Evolutionary conservation across 176 grass and related monocot species (phyloP).

Genomic region (Echinochloa phyllopogon): DNA sequence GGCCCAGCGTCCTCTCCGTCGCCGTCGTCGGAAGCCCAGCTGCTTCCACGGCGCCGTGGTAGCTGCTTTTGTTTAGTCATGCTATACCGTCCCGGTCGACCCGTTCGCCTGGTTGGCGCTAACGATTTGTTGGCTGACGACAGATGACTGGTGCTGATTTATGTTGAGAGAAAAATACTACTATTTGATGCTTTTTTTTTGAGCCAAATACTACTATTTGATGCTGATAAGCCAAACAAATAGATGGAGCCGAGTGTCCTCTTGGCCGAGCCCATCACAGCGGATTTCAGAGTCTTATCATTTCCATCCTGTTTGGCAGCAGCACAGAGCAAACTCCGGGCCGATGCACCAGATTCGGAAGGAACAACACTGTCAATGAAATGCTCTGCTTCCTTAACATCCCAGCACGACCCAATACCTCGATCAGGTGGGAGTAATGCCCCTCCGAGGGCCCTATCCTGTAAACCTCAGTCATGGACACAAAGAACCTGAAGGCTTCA

Average conservation of each 20-base stretch:
- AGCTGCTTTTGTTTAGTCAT: background rate
- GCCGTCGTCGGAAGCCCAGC: background rate
- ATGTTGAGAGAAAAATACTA: too few species aligned
- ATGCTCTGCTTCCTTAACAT: constrained; percentile 81
- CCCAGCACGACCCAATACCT: constrained; percentile 58
- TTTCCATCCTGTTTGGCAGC: constrained; percentile 46
- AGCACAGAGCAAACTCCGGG: constrained; percentile 50
- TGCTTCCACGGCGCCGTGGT: background rate
- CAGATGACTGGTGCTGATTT: too few species aligned
- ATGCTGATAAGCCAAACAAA: too few species aligned
- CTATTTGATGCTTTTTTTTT: too few species aligned
- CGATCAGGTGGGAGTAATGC: constrained; percentile 61
- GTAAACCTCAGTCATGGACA: constrained; percentile 62
- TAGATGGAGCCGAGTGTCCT: too few species aligned
- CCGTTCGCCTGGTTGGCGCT: too few species aligned
- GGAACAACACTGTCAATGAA: constrained; percentile 66
- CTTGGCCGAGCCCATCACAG: too few species aligned
- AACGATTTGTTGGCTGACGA: too few species aligned
- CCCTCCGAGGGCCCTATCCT: constrained; percentile 52
- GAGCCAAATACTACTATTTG: too few species aligned
- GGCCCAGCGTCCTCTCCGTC: background rate
- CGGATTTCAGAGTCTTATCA: constrained; percentile 4
- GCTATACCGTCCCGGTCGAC: too few species aligned
- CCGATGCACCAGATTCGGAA: constrained; percentile 46
- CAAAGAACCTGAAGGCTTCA: constrained; percentile 66